These are phyloP conservation scores for Backusella morwellensis DNA, from an alignment of 192 early-diverging fungal species.

Conservation along the genomic window DNA sequence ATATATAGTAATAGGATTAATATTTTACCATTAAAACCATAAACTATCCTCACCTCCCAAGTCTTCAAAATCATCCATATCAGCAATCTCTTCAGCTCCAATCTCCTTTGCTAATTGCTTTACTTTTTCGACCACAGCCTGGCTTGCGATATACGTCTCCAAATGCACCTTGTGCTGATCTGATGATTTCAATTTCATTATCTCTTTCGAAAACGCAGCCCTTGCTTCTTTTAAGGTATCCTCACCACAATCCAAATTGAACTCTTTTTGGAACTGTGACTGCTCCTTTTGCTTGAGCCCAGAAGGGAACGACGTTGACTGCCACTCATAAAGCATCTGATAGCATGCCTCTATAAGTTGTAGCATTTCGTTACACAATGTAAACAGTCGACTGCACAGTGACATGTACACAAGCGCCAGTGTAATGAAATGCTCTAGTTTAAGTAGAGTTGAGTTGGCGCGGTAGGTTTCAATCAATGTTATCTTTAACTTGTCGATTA, in stretches of 20 bases:
- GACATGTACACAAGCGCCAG: conserved; percentile 18
- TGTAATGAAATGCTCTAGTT: conserved; percentile 29
- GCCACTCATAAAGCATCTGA: conserved; percentile 14
- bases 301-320: conserved; percentile 1
- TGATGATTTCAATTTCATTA: neutral
- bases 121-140: neutral
- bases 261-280: neutral
- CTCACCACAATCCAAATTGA: neutral
- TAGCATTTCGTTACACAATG: neutral
- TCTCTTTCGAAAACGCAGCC: neutral
- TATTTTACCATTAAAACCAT: neutral
- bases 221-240: conserved; percentile 7
- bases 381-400: conserved; percentile 11
- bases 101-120: neutral
- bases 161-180: conserved; percentile 21
- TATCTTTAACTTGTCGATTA: conserved; percentile 32
- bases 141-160: conserved; percentile 8
- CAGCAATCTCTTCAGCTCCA: neutral
- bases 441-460: conserved; percentile 14
- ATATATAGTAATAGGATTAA: neutral
- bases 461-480: conserved; percentile 24
- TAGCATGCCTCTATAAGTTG: conserved; percentile 21
- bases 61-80: conserved; percentile 15
- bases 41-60: conserved; percentile 11
- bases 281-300: conserved; percentile 14